Evolutionary conservation across 805 yeast genomes (phyloP), one percentile per base, ranked within the genome.

Genomic region (Myxozyma geophila): DNA sequence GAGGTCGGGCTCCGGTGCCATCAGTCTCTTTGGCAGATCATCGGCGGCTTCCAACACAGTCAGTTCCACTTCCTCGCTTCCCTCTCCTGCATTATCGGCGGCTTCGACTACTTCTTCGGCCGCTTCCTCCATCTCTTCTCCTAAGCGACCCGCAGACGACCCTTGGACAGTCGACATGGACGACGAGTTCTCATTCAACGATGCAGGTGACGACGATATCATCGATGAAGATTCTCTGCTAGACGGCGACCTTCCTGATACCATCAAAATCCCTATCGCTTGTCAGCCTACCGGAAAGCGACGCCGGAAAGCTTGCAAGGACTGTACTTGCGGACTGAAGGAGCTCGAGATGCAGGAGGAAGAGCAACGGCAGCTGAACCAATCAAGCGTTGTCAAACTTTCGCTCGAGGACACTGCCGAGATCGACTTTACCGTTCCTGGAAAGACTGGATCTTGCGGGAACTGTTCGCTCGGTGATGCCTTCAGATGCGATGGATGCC

Each of bases 381-480:
- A 51, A 75, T 82, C 81, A 84, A 85, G 37, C 78, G 74, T 73
- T 47, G 80, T 89, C 9, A 79, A 83, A 71, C 85, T 89, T 64
- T 76, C 80, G 33, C 80, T 82, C 13, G 85, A 86, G 59, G 98
- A 93, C 56, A 80, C 92, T 71, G 83, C 96, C 2, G 99, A 93
- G 74, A 85, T 93, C 60, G 98, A 93, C 74, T 93, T 93, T 78
- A 93, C 99, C 0, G 86, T 92, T n/a, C 91, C 92, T 68, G 98
- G 98, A 47, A 93, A 93, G 73, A 88, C 96, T 12, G 79, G 76
- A 2, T 97, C 98, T 2, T 95, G 99, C 79, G 97, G 97, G 33
- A 90, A 96, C 10, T 95, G 99, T 78, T 87, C 98, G 0, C 82
- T 95, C 55, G 99, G 99, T 50, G 99, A 95, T 76, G 99, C 99